Percentiles rank a stretch among this genome's conserved stretches.
Conservation (phyloP, 1,139 yeast genomes). For the Kluyveromyces sp. region DNA sequence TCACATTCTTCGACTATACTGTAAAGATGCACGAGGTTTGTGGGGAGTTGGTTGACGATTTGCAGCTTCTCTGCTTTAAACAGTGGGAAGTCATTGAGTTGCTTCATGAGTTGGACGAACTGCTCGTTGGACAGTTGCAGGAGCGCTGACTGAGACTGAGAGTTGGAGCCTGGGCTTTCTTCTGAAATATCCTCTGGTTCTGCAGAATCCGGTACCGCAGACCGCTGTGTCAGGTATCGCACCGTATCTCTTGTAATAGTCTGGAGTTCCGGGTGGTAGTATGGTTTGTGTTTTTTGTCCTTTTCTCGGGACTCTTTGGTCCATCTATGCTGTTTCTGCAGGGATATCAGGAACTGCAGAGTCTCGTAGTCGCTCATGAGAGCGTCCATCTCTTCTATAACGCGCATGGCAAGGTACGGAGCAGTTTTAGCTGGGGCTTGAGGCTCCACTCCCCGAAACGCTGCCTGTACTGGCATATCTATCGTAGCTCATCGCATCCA, state of each 20-base stretch:
- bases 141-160: slow-evolving; percentile 17
- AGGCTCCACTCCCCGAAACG: too few species aligned
- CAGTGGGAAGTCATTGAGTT: slow-evolving; percentile 48
- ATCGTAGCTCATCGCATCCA: background rate
- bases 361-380: slow-evolving; percentile 34
- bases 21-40: slow-evolving; percentile 69
- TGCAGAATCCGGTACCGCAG: slow-evolving; percentile 18
- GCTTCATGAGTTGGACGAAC: slow-evolving; percentile 48
- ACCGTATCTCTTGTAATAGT: slow-evolving; percentile 57
- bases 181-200: slow-evolving; percentile 9
- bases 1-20: slow-evolving; percentile 90
- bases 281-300: slow-evolving; percentile 24
- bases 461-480: too few species aligned
- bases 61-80: slow-evolving; percentile 84
- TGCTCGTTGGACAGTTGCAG: slow-evolving; percentile 33
- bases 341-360: slow-evolving; percentile 25
- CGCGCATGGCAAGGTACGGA: slow-evolving; percentile 22
- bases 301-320: slow-evolving; percentile 20
- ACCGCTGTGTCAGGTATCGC: slow-evolving; percentile 32
- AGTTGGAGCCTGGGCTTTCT: slow-evolving; percentile 7
- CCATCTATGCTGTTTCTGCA: slow-evolving; percentile 37
- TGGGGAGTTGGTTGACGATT: slow-evolving; percentile 72
- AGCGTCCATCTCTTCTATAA: slow-evolving; percentile 28
- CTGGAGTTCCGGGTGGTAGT: slow-evolving; percentile 47
- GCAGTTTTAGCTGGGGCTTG: too few species aligned